Conservation (phyloP, 305 asterid species). For the Petunia hybrid region DNA sequence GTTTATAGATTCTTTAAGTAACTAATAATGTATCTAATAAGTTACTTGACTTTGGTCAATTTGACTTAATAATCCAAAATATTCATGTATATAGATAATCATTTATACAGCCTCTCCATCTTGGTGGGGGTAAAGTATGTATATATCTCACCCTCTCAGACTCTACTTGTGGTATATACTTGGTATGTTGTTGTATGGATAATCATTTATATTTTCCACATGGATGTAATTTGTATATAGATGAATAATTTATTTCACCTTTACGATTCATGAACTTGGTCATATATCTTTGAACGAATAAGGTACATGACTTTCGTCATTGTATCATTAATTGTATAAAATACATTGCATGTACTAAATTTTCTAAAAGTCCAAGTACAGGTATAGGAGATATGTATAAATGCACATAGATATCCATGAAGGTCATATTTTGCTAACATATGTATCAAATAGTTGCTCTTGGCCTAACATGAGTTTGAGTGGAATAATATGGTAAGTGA, state of each 20-base stretch:
- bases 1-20: neutral
- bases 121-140: too few relatives aligned
- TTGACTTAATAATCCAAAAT: neutral
- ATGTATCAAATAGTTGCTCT: neutral
- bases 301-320: neutral
- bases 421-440: neutral
- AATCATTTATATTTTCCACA: neutral
- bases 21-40: neutral
- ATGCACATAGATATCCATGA: neutral
- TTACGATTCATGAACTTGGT: neutral
- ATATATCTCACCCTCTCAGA: too few relatives aligned
- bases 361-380: neutral
- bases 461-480: neutral
- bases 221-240: neutral
- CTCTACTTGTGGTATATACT: too few relatives aligned
- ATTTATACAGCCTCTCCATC: too few relatives aligned
- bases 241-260: neutral
- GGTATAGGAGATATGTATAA: slow-evolving; percentile 11
- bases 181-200: too few relatives aligned
- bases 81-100: too few relatives aligned
- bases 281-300: neutral
- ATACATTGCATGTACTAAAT: slow-evolving; percentile 2
- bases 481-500: too few relatives aligned
- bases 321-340: neutral
- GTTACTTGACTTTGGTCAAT: neutral